Evolutionary conservation across 2,329 filamentous ascomycete genomes (phyloP), one percentile per base, ranked within the genome.

Genomic region (Cercospora nicotianae): DNA sequence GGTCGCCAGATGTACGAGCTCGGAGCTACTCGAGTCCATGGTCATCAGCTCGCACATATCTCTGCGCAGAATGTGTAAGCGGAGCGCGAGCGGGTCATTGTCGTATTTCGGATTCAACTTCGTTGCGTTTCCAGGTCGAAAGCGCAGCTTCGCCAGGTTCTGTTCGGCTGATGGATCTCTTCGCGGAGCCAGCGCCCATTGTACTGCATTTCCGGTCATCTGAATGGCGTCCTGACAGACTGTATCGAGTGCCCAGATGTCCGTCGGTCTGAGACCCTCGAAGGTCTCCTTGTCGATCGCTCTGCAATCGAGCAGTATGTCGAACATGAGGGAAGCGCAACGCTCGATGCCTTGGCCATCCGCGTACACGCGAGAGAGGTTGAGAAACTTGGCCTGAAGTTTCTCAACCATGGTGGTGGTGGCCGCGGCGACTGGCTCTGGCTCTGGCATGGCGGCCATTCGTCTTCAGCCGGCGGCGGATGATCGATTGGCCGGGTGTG

Each of bases 281-380:
- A 61, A 61, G 36, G 33, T 61, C 33, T 48, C 13, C 33, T 42
- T 23, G 20, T 12, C 20, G 3, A 61, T 42, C 12, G 33, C 39
- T 48, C 33, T 61, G 33, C 33, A 61, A 9, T 48, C 18, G 59
- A 28, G 33, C 18, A 61, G 18, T 2, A 61, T 45, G 18, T 61
- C 59, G 20, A 61, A 48, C 59, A 61, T 42, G 26, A 59, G 55
- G 10, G 55, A 59, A 59, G 55, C 23, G 55, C 55, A 59, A 23
- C 10, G 10, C 31, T 59, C 55, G n/a, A 59, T 59, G 55, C 55
- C 55, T 18, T 33, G 55, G 28, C 55, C 55, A 10, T 36, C 20
- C 1, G n/a, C 13, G n/a, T 36, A 59, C 18, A 30, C 28, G 55
- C 36, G 30, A 36, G 28, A 33, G 30, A 59, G 55, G 8, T 36